Percentiles rank a stretch among this genome's conserved stretches.
Conservation (phyloP, 2,329 filamentous ascomycete genomes). For the Plectosphaerella sp. region DNA sequence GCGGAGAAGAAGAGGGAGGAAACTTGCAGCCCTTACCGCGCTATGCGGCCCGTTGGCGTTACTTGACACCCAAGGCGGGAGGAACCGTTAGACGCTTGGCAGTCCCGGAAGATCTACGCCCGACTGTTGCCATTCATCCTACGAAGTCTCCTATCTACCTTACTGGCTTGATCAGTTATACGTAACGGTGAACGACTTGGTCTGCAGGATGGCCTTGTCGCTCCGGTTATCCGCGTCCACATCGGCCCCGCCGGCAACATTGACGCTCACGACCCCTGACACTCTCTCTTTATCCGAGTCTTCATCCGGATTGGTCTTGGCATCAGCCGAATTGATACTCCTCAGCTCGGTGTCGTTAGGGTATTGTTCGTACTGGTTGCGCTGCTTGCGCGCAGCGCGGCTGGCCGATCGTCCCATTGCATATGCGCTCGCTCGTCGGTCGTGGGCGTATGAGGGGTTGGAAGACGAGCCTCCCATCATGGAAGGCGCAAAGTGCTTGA, state of each 20-base stretch:
- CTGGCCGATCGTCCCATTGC: neutral
- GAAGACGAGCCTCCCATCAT: constrained; percentile 17
- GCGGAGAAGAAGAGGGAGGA: no score
- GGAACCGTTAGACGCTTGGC: no score
- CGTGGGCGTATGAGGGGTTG: neutral
- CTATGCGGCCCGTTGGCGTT: no score
- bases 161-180: constrained; percentile 4
- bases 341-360: constrained; percentile 6
- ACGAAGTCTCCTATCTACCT: no score
- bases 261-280: constrained; percentile 7
- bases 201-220: constrained; percentile 20
- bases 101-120: no score
- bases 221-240: constrained; percentile 15
- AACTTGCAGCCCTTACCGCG: no score
- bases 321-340: neutral
- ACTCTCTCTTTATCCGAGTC: constrained; percentile 4
- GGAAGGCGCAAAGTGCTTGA: constrained; percentile 28
- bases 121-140: no score
- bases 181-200: constrained; percentile 16
- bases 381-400: neutral
- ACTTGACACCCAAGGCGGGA: no score
- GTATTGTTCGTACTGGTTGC: constrained; percentile 7
- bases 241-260: constrained; percentile 1
- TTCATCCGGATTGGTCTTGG: neutral
- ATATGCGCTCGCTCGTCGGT: neutral